Percentiles rank a stretch among this genome's conserved stretches.
Evolutionary conservation across 2,329 filamentous ascomycete species (phyloP).

Genomic region (Aureobasidium sp.): DNA sequence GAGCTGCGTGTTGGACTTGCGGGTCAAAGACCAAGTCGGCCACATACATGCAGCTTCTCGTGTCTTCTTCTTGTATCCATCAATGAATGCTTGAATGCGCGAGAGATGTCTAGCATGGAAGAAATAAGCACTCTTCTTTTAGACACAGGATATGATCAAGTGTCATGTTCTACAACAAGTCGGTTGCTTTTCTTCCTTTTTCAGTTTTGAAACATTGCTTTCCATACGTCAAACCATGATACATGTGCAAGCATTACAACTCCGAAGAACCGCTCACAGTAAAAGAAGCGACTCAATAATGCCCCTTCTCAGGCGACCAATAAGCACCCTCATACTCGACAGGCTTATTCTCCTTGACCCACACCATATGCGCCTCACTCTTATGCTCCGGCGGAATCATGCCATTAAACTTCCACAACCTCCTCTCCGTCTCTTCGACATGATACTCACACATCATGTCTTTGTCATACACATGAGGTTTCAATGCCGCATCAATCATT

Average conservation of each 20-base stretch:
- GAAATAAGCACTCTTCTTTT: too few species aligned
- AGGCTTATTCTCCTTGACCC: conserved; percentile 23
- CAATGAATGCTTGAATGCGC: too few species aligned
- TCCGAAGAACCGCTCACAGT: not conserved
- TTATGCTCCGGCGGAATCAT: conserved; percentile 29
- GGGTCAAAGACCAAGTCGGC: not conserved
- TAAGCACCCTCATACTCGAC: conserved; percentile 19
- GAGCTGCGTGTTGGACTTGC: not conserved
- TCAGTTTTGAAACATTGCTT: too few species aligned
- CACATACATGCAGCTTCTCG: not conserved
- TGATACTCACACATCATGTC: conserved; percentile 38
- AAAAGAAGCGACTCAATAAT: not conserved
- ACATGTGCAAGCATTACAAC: too few species aligned
- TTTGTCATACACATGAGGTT: conserved; percentile 34
- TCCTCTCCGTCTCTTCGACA: conserved; percentile 35
- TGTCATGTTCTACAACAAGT: conserved; percentile 31
- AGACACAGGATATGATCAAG: not conserved
- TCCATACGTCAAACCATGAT: too few species aligned
- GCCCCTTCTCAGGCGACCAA: not conserved
- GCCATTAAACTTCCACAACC: conserved; percentile 39
- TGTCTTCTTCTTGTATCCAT: too few species aligned
- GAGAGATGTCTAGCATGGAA: too few species aligned
- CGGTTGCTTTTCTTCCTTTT: too few species aligned
- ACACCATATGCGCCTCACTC: conserved; percentile 31
- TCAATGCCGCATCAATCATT: conserved; percentile 28